Conservation (phyloP, 352 stramenopile species). For the Globisporangium megalacanthum region DNA sequence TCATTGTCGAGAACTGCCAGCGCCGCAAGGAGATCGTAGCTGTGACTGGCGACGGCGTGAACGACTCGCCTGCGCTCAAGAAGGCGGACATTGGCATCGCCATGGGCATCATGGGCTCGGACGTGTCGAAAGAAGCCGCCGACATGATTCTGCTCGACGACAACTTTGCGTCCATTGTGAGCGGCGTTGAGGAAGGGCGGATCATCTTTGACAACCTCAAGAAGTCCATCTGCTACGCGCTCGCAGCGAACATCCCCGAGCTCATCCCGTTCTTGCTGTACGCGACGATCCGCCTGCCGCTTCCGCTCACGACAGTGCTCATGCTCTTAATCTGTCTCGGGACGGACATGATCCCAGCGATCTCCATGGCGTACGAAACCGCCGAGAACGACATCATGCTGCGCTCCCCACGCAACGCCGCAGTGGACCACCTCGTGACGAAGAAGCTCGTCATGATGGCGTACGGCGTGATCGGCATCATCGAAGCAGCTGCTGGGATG, state of each 20-base stretch:
- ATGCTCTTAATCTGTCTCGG: slow-evolving; percentile 91
- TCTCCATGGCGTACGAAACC: slow-evolving; percentile 90
- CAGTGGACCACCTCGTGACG: slow-evolving; percentile 84
- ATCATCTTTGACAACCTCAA: too few relatives aligned
- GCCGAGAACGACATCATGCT: slow-evolving; percentile 88
- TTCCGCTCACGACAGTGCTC: slow-evolving; percentile 87
- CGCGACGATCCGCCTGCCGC: slow-evolving; percentile 80
- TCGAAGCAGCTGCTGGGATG: slow-evolving; percentile 82
- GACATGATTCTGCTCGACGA: slow-evolving; percentile 98
- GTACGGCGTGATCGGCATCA: slow-evolving; percentile 87
- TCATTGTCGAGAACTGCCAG: slow-evolving; percentile 93
- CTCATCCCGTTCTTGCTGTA: slow-evolving; percentile 82
- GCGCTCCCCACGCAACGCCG: slow-evolving; percentile 67
- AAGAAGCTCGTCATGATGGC: slow-evolving; percentile 84
- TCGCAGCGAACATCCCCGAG: slow-evolving; percentile 91
- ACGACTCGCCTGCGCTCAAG: slow-evolving; percentile 97
- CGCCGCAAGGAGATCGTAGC: slow-evolving; percentile 83
- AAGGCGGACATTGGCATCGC: slow-evolving; percentile 95
- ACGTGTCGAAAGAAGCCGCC: slow-evolving; percentile 97
- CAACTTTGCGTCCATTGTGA: slow-evolving; percentile 96
- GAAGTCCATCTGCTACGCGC: slow-evolving; percentile 94
- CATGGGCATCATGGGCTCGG: slow-evolving; percentile 97
- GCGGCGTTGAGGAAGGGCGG: slow-evolving; percentile 90
- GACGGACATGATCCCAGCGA: slow-evolving; percentile 92
- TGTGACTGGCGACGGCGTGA: slow-evolving; percentile 99